These are phyloP conservation scores for Allium fistulosum DNA, from an alignment of 106 monocot species.

Conservation along the genomic window DNA sequence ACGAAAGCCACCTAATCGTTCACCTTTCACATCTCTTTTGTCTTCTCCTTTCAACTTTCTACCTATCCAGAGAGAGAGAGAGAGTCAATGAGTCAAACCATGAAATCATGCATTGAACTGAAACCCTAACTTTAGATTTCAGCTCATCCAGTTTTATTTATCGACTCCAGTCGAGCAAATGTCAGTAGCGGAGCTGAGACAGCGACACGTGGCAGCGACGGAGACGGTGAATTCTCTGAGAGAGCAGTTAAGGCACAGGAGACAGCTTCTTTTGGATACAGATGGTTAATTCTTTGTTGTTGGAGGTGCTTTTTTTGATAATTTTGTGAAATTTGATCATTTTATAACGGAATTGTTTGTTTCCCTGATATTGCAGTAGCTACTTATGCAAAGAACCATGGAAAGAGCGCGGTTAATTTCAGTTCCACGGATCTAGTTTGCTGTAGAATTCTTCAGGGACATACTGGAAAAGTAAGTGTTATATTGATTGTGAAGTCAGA, in stretches of 20 bases:
- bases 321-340: neutral
- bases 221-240: constrained; percentile 59
- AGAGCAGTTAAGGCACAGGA: constrained; percentile 55
- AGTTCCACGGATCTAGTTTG: constrained; percentile 88
- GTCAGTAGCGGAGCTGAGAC: constrained; percentile 80
- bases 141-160: neutral
- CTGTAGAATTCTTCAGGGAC: constrained; percentile 83
- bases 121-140: too few relatives aligned
- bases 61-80: neutral
- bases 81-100: neutral
- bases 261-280: constrained; percentile 75
- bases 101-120: too few relatives aligned
- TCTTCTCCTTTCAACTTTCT: too few relatives aligned
- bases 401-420: constrained; percentile 61
- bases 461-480: constrained; percentile 68
- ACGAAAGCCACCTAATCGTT: too few relatives aligned
- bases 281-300: constrained; percentile 39
- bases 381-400: constrained; percentile 52
- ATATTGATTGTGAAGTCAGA: neutral
- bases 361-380: constrained; percentile 37
- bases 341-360: neutral
- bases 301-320: neutral
- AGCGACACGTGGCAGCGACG: constrained; percentile 72
- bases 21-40: too few relatives aligned
- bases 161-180: constrained; percentile 1